Base-by-base conservation (phyloP, 2,329 filamentous ascomycete species). In the Penicillium hesseltinei region DNA sequence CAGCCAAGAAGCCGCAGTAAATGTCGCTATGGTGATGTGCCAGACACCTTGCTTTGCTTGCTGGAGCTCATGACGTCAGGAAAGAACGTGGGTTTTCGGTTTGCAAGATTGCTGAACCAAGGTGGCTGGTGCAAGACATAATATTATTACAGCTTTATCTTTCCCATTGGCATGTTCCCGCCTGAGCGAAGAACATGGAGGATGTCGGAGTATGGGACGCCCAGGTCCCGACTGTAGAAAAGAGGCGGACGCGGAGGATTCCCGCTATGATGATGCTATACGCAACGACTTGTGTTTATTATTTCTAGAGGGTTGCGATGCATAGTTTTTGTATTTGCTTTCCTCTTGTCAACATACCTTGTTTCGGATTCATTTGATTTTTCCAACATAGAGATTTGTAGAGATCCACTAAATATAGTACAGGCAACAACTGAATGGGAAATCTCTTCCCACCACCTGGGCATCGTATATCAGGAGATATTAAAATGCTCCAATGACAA, bases 1-100 rank as follows among this genome's bases (percentile, higher is more conserved):
- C 67, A 45, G 69, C 67, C 56, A 81, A 80, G 74, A 81, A 81
- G 73, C 75, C 78, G 7, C 78, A 80, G 69, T 81, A 78, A 70
- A 69, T 51, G 55, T 29, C 23, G 15, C 19, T n/a, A 46, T 33
- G 29, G 39, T 27, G 42, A 52, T 57, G 40, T 43, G 51, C 39
- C 51, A 43, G 51, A 19, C 29, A 52, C 31, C 51, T 47, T 47
- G 27, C 38, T 45, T 44, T 48, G 43, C 33, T 11, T 4, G 17
- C 23, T 45, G 40, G 43, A 43, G 42, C 47, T 55, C 38, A 35
- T 29, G 21, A 13, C 19, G 23, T 39, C 17, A 23, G 33, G 42
- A 40, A 50, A 36, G 11, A 44, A 39, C 31, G 15, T 45, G 29
- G 21, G 47, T 13, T 17, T 45, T 52, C 13, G 15, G 40, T 17